Conservation (phyloP, 2,329 filamentous ascomycete genomes). For the Arthrobotrys musiformis region DNA sequence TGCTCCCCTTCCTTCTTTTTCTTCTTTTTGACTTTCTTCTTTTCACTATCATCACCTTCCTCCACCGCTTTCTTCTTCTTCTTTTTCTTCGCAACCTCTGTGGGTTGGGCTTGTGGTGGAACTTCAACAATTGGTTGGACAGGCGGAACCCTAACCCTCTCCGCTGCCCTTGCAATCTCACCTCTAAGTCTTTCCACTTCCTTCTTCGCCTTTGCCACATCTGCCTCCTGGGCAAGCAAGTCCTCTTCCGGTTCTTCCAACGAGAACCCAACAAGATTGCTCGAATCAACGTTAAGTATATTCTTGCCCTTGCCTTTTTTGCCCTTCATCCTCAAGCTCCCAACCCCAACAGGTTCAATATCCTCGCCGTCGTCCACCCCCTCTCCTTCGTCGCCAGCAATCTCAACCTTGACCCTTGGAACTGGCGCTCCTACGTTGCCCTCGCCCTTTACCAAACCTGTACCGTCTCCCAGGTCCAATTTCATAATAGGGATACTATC, state of each 20-base stretch:
- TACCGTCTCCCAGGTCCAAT: slow-evolving; percentile 76
- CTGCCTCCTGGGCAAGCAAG: slow-evolving; percentile 79
- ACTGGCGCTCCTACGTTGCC: slow-evolving; percentile 61
- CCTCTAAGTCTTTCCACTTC: slow-evolving; percentile 86
- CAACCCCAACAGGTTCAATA: slow-evolving; percentile 66
- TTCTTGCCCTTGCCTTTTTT: slow-evolving; percentile 70
- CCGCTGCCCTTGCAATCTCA: slow-evolving; percentile 80
- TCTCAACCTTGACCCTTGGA: slow-evolving; percentile 71
- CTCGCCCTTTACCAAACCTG: slow-evolving; percentile 57
- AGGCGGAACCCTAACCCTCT: slow-evolving; percentile 77
- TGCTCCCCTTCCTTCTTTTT: slow-evolving; percentile 38
- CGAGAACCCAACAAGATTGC: slow-evolving; percentile 77
- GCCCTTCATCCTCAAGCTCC: slow-evolving; percentile 59
- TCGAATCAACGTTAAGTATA: slow-evolving; percentile 87
- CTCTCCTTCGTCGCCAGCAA: slow-evolving; percentile 79
- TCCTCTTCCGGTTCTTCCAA: slow-evolving; percentile 74
- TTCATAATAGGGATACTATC: slow-evolving; percentile 97
- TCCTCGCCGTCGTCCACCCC: slow-evolving; percentile 66
- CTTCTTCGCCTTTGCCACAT: slow-evolving; percentile 87
- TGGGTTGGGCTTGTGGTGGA: slow-evolving; percentile 57
- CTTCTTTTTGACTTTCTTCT: slow-evolving; percentile 45
- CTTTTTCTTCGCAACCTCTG: slow-evolving; percentile 70
- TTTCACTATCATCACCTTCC: slow-evolving; percentile 24
- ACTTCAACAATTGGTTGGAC: slow-evolving; percentile 68
- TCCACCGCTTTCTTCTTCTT: slow-evolving; percentile 13